phyloP scores from a whole-genome alignment of 345 rosid genomes.

The Leavenworthia alabamica region DNA sequence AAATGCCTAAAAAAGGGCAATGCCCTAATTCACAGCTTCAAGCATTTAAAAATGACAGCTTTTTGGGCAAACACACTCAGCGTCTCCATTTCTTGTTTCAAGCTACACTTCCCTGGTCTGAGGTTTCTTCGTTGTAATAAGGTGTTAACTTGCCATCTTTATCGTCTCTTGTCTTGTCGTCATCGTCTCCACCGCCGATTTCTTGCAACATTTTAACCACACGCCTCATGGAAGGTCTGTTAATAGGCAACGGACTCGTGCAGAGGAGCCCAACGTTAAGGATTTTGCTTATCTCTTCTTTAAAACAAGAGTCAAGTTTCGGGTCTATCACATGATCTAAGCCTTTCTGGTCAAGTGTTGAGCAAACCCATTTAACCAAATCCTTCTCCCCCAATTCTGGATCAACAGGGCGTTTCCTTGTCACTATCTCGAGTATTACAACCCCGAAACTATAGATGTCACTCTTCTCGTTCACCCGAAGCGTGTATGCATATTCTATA shows the following conservation, averaged over 20 bases:
- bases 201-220: slow-evolving; percentile 90
- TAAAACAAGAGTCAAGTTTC: slow-evolving; percentile 71
- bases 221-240: slow-evolving; percentile 94
- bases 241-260: slow-evolving; percentile 81
- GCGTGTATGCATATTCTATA: slow-evolving; percentile 91
- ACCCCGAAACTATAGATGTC: slow-evolving; percentile 98
- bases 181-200: slow-evolving; percentile 42
- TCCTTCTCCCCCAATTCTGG: slow-evolving; percentile 89
- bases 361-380: slow-evolving; percentile 88
- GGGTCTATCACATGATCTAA: slow-evolving; percentile 73
- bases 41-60: slow-evolving; percentile 19
- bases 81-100: slow-evolving; percentile 31
- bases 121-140: slow-evolving; percentile 73
- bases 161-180: slow-evolving; percentile 15
- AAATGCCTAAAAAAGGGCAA: slow-evolving; percentile 1
- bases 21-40: slow-evolving; percentile 28
- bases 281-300: slow-evolving; percentile 76
- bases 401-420: slow-evolving; percentile 70
- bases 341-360: slow-evolving; percentile 72
- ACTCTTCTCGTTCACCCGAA: slow-evolving; percentile 96
- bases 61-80: slow-evolving; percentile 3
- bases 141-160: slow-evolving; percentile 88
- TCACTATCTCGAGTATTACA: slow-evolving; percentile 83
- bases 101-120: slow-evolving; percentile 74
- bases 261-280: slow-evolving; percentile 84